Percentiles rank a stretch among this genome's conserved stretches.
Conservation (phyloP, 805 yeast genomes). For the Lachancea meyersii region DNA sequence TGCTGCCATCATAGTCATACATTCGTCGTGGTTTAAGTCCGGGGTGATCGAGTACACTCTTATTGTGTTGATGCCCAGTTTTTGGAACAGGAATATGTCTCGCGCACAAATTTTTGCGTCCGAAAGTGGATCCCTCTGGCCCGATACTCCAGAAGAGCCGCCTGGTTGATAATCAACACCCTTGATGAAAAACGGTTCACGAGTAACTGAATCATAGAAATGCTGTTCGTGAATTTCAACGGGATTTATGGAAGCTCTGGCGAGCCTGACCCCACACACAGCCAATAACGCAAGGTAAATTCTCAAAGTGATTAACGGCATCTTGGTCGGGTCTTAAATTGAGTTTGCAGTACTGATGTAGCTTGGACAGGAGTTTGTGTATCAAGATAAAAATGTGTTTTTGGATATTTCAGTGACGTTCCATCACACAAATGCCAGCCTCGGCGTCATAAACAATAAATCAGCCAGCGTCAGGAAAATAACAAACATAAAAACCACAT, state of each 20-base stretch:
- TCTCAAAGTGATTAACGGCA: neutral
- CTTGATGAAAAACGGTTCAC: conserved; percentile 68
- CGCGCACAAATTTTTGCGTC: conserved; percentile 68
- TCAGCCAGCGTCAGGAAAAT: neutral
- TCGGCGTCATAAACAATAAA: neutral
- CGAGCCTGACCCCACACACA: neutral
- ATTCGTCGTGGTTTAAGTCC: conserved; percentile 71
- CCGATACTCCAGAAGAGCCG: conserved; percentile 72
- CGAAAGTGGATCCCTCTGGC: conserved; percentile 64
- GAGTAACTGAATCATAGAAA: conserved; percentile 69
- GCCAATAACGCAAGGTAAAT: neutral
- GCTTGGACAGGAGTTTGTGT: neutral
- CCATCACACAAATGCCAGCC: neutral
- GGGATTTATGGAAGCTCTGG: conserved; percentile 47
- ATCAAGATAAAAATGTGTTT: neutral
- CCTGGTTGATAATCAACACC: conserved; percentile 98
- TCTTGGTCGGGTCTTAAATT: neutral
- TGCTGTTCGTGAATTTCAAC: conserved; percentile 62
- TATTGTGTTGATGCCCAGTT: conserved; percentile 78
- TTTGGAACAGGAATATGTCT: conserved; percentile 74
- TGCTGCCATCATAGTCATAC: conserved; percentile 85
- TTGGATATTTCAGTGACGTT: neutral
- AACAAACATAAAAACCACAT: neutral
- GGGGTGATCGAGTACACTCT: conserved; percentile 86
- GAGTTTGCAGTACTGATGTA: neutral